Evolutionary conservation across 306 rosid species (phyloP), one percentile per base, ranked within the genome.

Genomic region (Quillaja saponaria): DNA sequence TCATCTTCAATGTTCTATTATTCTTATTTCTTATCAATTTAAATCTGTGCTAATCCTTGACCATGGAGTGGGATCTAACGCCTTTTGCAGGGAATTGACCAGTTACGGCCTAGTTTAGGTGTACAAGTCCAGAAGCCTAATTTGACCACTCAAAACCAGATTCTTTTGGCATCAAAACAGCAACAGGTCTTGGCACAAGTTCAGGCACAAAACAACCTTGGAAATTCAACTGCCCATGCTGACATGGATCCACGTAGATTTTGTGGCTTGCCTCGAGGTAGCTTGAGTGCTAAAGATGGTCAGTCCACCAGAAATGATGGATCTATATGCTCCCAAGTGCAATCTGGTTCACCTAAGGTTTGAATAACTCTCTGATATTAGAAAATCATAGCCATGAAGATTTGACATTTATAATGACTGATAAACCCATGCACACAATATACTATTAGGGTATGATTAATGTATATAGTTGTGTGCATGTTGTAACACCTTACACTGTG

Each of bases 171-270:
- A 50, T 84, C 84, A 64, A 90, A 90, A 79, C 95, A 80, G 46
- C 95, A 90, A 67, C 90, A 77, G 68, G 79, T 75, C 69, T 67
- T 85, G 59, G 86, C 96, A 65, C 97, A 85, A 62, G 89, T 80
- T 57, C 90, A 86, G 72, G 86, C 85, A 68, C 94, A 81, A 71
- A 78, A 83, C 51, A 87, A 57, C 71, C 78, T 74, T 74, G 82
- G 82, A 48, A 72, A 69, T 79, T 80, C 90, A n/a, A 34, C 77
- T 66, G 76, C 58, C 51, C 80, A 80, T 66, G 74, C 82, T 68
- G 96, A 91, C 67, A 78, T 87, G 90, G 96, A 90, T 79, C 84
- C 88, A 39, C 91, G 83, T 53, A 84, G 97, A 67, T 81, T 90
- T 80, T 54, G 84, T 75, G 89, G 85, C 58, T 63, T 88, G 25